Base-by-base conservation (phyloP, 2,329 filamentous ascomycete genomes). In the Aspergillus carbonarius region DNA sequence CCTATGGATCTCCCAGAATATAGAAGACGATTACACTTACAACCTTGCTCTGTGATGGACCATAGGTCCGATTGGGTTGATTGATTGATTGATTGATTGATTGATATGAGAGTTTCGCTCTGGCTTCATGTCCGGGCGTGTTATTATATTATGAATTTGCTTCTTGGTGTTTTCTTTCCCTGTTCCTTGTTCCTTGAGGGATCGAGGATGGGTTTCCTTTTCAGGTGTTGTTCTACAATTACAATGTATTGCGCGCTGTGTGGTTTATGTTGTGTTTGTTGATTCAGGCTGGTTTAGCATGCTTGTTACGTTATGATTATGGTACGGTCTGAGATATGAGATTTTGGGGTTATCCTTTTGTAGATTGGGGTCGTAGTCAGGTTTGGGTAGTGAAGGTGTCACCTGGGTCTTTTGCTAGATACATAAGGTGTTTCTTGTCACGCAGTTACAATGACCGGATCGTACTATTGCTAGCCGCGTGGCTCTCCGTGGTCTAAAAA, bases 11-110 rank as follows among this genome's bases (percentile, higher is more conserved):
- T 86, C 85, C 53, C 87, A 89, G 79, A 89, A 89, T 68, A 88
- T 89, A 76, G 87, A 89, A 72, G 87, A 89, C 66, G 87, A 89
- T 68, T 89, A 89, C 72, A 88, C 86, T 30, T 89, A 89, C 74
- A 88, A 85, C 67, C 76, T 89, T 61, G 84, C 86, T 51, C 80
- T 89, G 63, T 89, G 67, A 73, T 32, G 30, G 12, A 30, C 20
- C n/a, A 12, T 37, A 5, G 35, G 30, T 23, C 5, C 13, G 15
- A 27, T 30, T 20, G 15, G n/a, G 18, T 46, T 35, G 35, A 49
- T 44, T 30, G 50, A 39, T 18, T 42, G 44, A 53, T 49, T 6
- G 46, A 50, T 54, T 46, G 25, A 35, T 32, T 53, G 35, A 32
- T 25, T 55, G 51, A 30, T 47, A 44, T 54, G 32, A 30, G 44